A percentile compares a stretch with the other conserved stretches of the same genome.
phyloP scores from a whole-genome alignment of 2,329 filamentous ascomycete species.

The Phyllosticta paracitricarpa region DNA sequence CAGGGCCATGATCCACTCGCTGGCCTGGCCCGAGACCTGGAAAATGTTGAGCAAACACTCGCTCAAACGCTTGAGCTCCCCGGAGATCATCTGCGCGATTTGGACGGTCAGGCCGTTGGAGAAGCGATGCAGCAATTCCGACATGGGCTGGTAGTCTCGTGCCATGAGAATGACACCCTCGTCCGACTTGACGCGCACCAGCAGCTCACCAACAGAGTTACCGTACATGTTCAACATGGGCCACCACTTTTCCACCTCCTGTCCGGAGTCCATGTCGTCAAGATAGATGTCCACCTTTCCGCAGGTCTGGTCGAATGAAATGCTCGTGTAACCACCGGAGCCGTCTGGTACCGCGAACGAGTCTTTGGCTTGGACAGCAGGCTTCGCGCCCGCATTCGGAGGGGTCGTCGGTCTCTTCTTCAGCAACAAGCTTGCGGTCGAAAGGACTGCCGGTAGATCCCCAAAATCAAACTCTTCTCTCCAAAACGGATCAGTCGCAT shows the following conservation, averaged over 20 bases:
- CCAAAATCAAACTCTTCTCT: slow-evolving; percentile 69
- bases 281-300: slow-evolving; percentile 76
- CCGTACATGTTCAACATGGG: slow-evolving; percentile 67
- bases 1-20: slow-evolving; percentile 84
- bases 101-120: slow-evolving; percentile 73
- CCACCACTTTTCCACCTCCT: slow-evolving; percentile 79
- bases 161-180: slow-evolving; percentile 83
- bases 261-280: slow-evolving; percentile 65
- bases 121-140: slow-evolving; percentile 76
- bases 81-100: slow-evolving; percentile 68
- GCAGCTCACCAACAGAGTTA: slow-evolving; percentile 69
- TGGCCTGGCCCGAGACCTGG: slow-evolving; percentile 75
- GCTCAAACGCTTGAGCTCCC: slow-evolving; percentile 67
- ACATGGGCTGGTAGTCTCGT: slow-evolving; percentile 74
- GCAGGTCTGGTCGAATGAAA: slow-evolving; percentile 41
- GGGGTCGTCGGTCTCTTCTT: slow-evolving; percentile 45
- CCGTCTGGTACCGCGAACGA: slow-evolving; percentile 24
- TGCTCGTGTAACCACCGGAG: slow-evolving; percentile 32
- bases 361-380: slow-evolving; percentile 21
- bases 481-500: slow-evolving; percentile 70
- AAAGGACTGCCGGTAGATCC: slow-evolving; percentile 60
- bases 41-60: slow-evolving; percentile 90
- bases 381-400: neutral
- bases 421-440: slow-evolving; percentile 59
- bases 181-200: slow-evolving; percentile 73